Conservation (phyloP, 2,329 filamentous ascomycete genomes). For the Hypoxylon sp. region DNA sequence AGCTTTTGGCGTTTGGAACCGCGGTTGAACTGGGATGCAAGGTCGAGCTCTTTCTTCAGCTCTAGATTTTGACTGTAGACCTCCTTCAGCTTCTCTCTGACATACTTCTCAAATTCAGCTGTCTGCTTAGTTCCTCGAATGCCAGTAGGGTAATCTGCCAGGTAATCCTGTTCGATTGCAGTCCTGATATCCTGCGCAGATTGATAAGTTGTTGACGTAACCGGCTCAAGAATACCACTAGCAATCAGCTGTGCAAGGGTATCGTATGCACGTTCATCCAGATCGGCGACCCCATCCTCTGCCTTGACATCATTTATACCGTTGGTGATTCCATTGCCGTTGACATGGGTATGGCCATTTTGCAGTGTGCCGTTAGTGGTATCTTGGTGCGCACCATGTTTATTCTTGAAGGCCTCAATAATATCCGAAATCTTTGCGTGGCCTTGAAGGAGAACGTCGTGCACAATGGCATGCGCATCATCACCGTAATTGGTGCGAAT, state of each 20-base stretch:
- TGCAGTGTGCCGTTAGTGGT: constrained; percentile 45
- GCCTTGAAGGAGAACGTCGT: constrained; percentile 81
- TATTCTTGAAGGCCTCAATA: constrained; percentile 70
- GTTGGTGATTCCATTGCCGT: constrained; percentile 53
- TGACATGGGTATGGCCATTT: constrained; percentile 53
- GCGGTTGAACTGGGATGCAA: constrained; percentile 42
- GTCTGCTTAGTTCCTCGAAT: constrained; percentile 77
- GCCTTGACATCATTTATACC: constrained; percentile 49
- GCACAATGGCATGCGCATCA: constrained; percentile 80
- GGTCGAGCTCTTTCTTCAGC: constrained; percentile 50
- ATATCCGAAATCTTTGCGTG: constrained; percentile 81
- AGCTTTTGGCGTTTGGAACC: constrained; percentile 69
- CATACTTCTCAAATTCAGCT: constrained; percentile 65
- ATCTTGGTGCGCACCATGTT: constrained; percentile 53
- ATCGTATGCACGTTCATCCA: constrained; percentile 63
- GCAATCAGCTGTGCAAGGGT: constrained; percentile 70
- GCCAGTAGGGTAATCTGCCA: constrained; percentile 67
- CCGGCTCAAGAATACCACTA: constrained; percentile 77
- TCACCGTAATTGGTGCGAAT: constrained; percentile 81
- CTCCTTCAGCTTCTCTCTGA: constrained; percentile 47
- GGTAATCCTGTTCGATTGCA: constrained; percentile 75
- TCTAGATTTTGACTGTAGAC: constrained; percentile 46
- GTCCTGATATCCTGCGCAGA: constrained; percentile 72
- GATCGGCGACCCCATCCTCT: constrained; percentile 33
- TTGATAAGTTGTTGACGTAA: constrained; percentile 69